Evolutionary conservation across 805 yeast species (phyloP).

Genomic region (Vanderwaltozyma tropicalis): DNA sequence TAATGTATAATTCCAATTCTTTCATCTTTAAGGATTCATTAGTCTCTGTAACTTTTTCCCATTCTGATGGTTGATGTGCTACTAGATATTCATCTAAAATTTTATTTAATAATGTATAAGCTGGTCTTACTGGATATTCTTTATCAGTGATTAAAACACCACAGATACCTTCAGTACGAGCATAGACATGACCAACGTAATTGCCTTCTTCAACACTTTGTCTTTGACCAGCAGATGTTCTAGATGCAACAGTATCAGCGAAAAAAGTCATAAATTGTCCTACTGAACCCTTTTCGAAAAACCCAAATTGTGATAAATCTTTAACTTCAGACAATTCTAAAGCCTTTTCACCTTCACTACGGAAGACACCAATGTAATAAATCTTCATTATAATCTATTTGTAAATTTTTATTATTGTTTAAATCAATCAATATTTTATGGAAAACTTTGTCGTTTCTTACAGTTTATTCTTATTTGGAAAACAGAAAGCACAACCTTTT

Average conservation of each 20-base stretch:
- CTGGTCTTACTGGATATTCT: conserved; percentile 95
- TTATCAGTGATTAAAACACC: conserved; percentile 89
- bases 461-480: too few species aligned
- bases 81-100: conserved; percentile 82
- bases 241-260: conserved; percentile 77
- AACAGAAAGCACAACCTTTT: too few species aligned
- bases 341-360: conserved; percentile 49
- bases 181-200: conserved; percentile 86
- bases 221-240: conserved; percentile 84
- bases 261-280: conserved; percentile 93
- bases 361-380: conserved; percentile 79
- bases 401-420: too few species aligned
- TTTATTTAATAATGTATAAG: conserved; percentile 85
- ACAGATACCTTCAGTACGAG: conserved; percentile 81
- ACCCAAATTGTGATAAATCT: conserved; percentile 78
- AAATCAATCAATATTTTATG: too few species aligned
- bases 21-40: conserved; percentile 26
- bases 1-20: conserved; percentile 56
- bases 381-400: conserved; percentile 67
- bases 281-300: conserved; percentile 75
- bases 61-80: conserved; percentile 64
- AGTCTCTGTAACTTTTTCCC: conserved; percentile 45
- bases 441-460: too few species aligned
- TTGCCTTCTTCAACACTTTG: conserved; percentile 88
- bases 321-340: conserved; percentile 70